Evolutionary conservation across 257 asterid species (phyloP).

Genomic region (Gentiana macrophylla): DNA sequence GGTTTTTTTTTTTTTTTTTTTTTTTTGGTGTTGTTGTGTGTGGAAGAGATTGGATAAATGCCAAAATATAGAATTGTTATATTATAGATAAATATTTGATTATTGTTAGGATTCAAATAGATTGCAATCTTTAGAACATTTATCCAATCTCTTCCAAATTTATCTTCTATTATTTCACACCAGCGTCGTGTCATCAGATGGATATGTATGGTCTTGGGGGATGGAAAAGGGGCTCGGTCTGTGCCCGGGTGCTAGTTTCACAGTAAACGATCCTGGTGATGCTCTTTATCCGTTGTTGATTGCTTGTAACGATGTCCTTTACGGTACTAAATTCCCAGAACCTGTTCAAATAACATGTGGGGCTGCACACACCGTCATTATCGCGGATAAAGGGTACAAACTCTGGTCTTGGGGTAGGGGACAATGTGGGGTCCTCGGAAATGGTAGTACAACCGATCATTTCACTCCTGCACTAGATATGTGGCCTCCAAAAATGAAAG

Average conservation of each 20-base stretch:
- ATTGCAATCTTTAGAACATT: too few relatives aligned
- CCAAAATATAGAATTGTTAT: too few relatives aligned
- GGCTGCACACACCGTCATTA: slow-evolving; percentile 88
- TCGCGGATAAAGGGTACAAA: slow-evolving; percentile 54
- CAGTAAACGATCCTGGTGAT: slow-evolving; percentile 67
- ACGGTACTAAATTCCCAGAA: slow-evolving; percentile 36
- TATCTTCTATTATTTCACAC: too few relatives aligned
- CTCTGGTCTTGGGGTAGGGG: slow-evolving; percentile 98
- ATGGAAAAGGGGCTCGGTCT: slow-evolving; percentile 92
- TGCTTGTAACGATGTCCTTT: slow-evolving; percentile 23
- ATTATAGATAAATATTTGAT: too few relatives aligned
- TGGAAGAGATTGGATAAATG: too few relatives aligned
- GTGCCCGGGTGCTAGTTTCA: slow-evolving; percentile 73
- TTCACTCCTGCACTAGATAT: slow-evolving; percentile 38
- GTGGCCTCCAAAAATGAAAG: slow-evolving; percentile 57
- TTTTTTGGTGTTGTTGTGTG: too few relatives aligned
- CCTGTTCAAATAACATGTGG: slow-evolving; percentile 73
- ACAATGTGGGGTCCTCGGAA: slow-evolving; percentile 82
- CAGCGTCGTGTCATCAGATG: slow-evolving; percentile 65
- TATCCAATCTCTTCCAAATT: too few relatives aligned
- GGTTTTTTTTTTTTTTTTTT: too few relatives aligned
- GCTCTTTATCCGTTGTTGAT: slow-evolving; percentile 54
- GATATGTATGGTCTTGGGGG: slow-evolving; percentile 96
- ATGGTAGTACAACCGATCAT: slow-evolving; percentile 39
- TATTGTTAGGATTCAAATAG: too few relatives aligned